Conservation (phyloP, 495 filamentous ascomycete species). For the Penicillium antarcticum region DNA sequence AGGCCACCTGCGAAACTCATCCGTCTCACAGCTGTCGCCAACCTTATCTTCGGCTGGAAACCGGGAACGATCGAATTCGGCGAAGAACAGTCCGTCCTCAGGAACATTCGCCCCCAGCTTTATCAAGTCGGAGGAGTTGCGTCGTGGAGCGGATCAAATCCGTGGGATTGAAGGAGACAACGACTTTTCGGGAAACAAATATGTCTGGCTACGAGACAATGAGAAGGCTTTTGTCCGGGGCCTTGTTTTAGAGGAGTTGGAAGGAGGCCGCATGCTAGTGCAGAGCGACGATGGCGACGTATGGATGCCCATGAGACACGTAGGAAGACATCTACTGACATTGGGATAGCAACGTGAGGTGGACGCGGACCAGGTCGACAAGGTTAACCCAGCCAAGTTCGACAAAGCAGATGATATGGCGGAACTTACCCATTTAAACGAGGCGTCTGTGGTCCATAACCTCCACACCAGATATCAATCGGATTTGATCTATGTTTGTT, state of each 20-base stretch:
- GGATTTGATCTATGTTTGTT: slow-evolving; percentile 83
- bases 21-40: slow-evolving; percentile 47
- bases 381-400: slow-evolving; percentile 98
- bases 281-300: slow-evolving; percentile 94
- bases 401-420: slow-evolving; percentile 99
- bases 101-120: slow-evolving; percentile 94
- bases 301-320: slow-evolving; percentile 23
- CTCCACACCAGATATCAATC: slow-evolving; percentile 89
- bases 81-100: slow-evolving; percentile 50
- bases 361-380: slow-evolving; percentile 82
- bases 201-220: slow-evolving; percentile 92
- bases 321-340: background rate
- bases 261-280: slow-evolving; percentile 65
- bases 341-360: slow-evolving; percentile 74
- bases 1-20: slow-evolving; percentile 54
- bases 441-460: slow-evolving; percentile 97
- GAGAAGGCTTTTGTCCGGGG: slow-evolving; percentile 87
- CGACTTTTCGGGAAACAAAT: slow-evolving; percentile 98
- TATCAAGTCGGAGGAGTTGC: slow-evolving; percentile 78
- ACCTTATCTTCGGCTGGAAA: slow-evolving; percentile 20
- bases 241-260: slow-evolving; percentile 80
- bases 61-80: slow-evolving; percentile 59
- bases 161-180: slow-evolving; percentile 87
- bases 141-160: slow-evolving; percentile 62
- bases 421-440: slow-evolving; percentile 94